Base-by-base conservation (phyloP, 2,329 filamentous ascomycete species). In the Coniella vitis region DNA sequence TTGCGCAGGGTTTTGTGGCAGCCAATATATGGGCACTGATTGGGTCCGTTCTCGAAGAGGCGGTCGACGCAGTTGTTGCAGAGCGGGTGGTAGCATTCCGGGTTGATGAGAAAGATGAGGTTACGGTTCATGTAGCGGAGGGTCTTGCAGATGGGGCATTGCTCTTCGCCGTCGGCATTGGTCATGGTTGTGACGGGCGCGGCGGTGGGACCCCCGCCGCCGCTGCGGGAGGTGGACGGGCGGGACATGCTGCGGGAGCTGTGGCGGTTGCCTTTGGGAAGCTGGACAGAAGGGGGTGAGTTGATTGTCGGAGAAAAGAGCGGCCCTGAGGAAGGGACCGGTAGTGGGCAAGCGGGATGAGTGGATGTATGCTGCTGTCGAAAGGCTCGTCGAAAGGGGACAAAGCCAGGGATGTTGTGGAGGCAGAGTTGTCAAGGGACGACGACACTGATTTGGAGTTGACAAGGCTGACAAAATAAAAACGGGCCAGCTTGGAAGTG, bases 81-180 rank as follows among this genome's bases (percentile, higher is more conserved):
- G 88, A 98, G 97, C 58, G 89, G 89, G 75, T 98, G 93, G 74
- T 98, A 98, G 78, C 93, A 98, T 74, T 95, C 90, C 8, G 91
- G 89, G 66, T 97, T 96, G 72, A 98, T 90, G 59, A 93, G 86
- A 70, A 98, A 97, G 56, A 85, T 79, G 79, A 98, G 90, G 70
- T 90, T 85, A 53, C 83, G 84, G 73, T 96, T 96, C 61, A 97
- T 85, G 73, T 97, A 97, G 56, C 90, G 87, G 52, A 87, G 88
- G 52, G 90, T 94, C 71, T 96, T 96, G 85, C 93, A 98, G 58
- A 97, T 88, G 50, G 91, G 93, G 71, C 93, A 98, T 63, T 90
- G 51, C 36, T 53, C 86, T 69, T 96, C 90, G 57, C 75, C 72
- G 43, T 48, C 45, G 19, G 45, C 34, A 38, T 52, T 52, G 41